These are phyloP conservation scores for Solanum chaucha DNA, from an alignment of 257 asterid species.

Conservation along the genomic window DNA sequence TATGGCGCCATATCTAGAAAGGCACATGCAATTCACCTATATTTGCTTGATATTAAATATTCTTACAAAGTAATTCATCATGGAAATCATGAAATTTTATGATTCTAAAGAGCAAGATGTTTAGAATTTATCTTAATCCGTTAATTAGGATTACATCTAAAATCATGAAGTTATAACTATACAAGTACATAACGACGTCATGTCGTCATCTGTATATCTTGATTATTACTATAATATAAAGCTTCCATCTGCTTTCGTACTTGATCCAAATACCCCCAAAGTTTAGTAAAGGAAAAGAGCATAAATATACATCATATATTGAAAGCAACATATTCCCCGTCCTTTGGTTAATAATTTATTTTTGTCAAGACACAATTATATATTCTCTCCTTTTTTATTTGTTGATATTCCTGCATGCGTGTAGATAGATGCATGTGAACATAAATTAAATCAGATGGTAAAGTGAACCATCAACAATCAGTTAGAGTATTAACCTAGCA, in stretches of 20 bases:
- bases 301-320: slow-evolving; percentile 3
- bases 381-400: neutral
- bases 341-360: neutral
- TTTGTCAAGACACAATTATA: neutral
- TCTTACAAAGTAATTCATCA: neutral
- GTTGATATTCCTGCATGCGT: neutral
- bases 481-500: neutral
- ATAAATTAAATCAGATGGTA: neutral
- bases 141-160: neutral
- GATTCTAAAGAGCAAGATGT: neutral
- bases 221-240: slow-evolving; percentile 1
- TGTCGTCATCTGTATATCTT: slow-evolving; percentile 3
- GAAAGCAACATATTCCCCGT: slow-evolving; percentile 28
- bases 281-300: slow-evolving; percentile 8
- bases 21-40: neutral
- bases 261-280: slow-evolving; percentile 14
- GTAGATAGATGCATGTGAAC: neutral
- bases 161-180: neutral
- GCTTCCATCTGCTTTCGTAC: slow-evolving; percentile 9
- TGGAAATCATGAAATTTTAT: neutral
- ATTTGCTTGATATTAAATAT: no score
- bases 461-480: neutral
- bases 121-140: neutral
- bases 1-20: neutral
- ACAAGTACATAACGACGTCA: neutral